phyloP scores from a whole-genome alignment of 441 rosid species.

The Syzygium syzygioides region DNA sequence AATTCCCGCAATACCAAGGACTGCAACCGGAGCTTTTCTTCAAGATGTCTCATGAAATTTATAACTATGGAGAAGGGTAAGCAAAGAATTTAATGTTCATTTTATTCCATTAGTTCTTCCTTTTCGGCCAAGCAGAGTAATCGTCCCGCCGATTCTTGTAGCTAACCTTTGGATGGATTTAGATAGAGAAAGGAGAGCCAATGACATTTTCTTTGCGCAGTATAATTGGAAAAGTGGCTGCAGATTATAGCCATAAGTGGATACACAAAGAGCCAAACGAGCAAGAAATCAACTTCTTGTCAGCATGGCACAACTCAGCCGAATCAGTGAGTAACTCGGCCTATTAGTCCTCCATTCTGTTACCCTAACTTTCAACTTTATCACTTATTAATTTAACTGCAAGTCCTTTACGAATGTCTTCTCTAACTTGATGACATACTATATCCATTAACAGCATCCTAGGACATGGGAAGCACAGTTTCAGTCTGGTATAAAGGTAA shows the following conservation, averaged over 20 bases:
- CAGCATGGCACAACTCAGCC: slow-evolving; percentile 92
- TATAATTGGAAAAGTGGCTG: slow-evolving; percentile 90
- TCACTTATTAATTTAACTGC: background rate
- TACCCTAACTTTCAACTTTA: background rate
- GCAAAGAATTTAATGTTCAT: background rate
- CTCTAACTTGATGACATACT: background rate
- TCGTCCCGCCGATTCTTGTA: background rate
- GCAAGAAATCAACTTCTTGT: slow-evolving; percentile 90
- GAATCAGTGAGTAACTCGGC: slow-evolving; percentile 52
- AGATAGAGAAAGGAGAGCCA: background rate
- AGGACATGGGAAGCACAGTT: slow-evolving; percentile 98
- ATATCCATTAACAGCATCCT: slow-evolving; percentile 50
- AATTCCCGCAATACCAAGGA: slow-evolving; percentile 76
- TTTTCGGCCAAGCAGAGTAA: background rate
- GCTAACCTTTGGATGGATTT: background rate
- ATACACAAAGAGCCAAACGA: slow-evolving; percentile 92
- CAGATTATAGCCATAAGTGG: slow-evolving; percentile 98
- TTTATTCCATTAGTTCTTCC: background rate
- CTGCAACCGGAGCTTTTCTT: slow-evolving; percentile 96
- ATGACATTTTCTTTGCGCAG: slow-evolving; percentile 28
- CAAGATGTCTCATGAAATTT: slow-evolving; percentile 99
- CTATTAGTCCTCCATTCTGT: background rate
- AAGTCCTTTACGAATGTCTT: background rate
- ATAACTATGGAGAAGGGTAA: slow-evolving; percentile 99
- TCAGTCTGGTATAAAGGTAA: slow-evolving; percentile 92